Evolutionary conservation across 2,329 filamentous ascomycete species (phyloP), one percentile per base, ranked within the genome.

Genomic region (Fusarium annulatum): DNA sequence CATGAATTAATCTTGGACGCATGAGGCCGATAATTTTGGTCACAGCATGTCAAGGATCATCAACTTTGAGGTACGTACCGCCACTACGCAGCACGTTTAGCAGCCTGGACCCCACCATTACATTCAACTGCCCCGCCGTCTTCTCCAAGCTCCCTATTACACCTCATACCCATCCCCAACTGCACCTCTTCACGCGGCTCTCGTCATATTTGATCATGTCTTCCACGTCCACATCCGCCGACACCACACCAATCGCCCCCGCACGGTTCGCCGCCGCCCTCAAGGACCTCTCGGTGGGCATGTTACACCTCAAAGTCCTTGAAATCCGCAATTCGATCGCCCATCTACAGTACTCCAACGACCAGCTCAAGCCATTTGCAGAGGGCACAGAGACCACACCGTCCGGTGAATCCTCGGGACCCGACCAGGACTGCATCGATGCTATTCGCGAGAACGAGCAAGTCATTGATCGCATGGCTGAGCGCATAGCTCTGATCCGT

Each of bases 241-340:
- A 89, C 77, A 81, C 90, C 11, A 78, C 80, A 16, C 91, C 92
- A 66, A 94, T 94, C 79, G 83, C 87, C 51, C 84, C 90, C 33
- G 81, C 85, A 23, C 88, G 88, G 79, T 94, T 94, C 84, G 89
- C 91, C 78, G 84, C 86, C 69, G 93, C 93, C 30, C 86, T 95
- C 74, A 85, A 87, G 73, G 88, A 91, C 68, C 90, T 95, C 63
- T 89, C 92, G 45, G 80, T 91, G 73, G 86, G 88, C 71, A 88
- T 88, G 64, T 90, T 95, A 11, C 91, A 93, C 82, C 86, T 92
- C 82, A 95, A 95, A 82, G 89, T 92, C 67, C 88, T 92, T 79
- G 93, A 95, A 81, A 87, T 95, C 70, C 90, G 89, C 80, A 95
- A 94, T 87, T 90, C 87, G 76, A 91, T 95, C 79, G 87, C 88